Percentiles rank a stretch among this genome's conserved stretches.
Evolutionary conservation across 2,329 filamentous ascomycete genomes (phyloP).

Genomic region (Calonectria fujianensis): DNA sequence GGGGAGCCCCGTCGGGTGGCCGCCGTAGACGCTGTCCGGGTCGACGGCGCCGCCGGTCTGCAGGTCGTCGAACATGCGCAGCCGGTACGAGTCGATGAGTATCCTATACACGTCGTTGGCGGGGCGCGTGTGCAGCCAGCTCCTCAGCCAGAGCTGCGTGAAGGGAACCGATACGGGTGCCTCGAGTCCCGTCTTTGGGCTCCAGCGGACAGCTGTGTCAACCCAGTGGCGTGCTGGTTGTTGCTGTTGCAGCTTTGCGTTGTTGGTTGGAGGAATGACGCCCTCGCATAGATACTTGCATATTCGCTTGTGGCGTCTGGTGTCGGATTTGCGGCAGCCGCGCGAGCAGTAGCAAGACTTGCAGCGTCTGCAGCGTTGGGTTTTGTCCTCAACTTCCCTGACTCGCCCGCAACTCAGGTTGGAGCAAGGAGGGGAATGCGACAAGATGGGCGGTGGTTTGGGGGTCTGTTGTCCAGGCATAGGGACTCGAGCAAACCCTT

Average conservation of each 20-base stretch:
- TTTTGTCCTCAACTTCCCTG: not conserved
- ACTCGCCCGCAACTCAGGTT: not conserved
- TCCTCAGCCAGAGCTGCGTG: conserved; percentile 56
- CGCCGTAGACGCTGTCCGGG: conserved; percentile 51
- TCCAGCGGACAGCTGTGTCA: not conserved
- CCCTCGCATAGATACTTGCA: conserved; percentile 14
- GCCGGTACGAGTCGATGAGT: conserved; percentile 66
- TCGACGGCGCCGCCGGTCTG: conserved; percentile 39
- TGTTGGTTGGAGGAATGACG: not conserved
- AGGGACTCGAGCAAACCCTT: not conserved
- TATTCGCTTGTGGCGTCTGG: not conserved
- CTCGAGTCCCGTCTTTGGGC: conserved; percentile 48
- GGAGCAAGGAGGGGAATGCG: not conserved
- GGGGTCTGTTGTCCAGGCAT: conserved; percentile 2
- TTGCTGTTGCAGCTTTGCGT: not conserved
- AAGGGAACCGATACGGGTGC: conserved; percentile 57
- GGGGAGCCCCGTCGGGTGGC: conserved; percentile 39
- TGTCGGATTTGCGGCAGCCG: conserved; percentile 13
- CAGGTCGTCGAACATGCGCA: conserved; percentile 61
- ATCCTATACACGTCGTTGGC: conserved; percentile 63
- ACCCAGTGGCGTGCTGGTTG: not conserved
- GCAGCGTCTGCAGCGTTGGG: conserved; percentile 1
- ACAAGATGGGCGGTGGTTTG: not conserved
- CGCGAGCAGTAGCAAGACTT: conserved; percentile 25
- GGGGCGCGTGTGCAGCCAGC: conserved; percentile 62